These are phyloP conservation scores for Ilex asprella DNA, from an alignment of 257 asterid genomes.

Conservation along the genomic window DNA sequence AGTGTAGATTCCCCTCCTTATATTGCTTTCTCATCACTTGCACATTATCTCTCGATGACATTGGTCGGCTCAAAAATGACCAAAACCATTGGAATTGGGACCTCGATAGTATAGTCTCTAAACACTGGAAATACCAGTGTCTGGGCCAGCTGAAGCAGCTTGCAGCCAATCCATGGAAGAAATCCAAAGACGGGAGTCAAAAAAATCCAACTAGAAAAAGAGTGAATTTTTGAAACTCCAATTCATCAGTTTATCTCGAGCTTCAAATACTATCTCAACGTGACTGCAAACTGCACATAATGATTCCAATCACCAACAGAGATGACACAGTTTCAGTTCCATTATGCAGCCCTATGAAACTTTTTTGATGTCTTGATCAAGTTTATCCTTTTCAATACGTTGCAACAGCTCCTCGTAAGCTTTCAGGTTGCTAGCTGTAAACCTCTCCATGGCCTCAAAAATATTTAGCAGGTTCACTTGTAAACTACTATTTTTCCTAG, in stretches of 20 bases:
- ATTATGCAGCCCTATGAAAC: neutral
- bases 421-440: constrained; percentile 48
- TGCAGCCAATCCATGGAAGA: too few species aligned
- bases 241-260: neutral
- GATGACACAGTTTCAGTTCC: neutral
- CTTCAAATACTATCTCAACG: neutral
- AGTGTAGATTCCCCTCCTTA: too few species aligned
- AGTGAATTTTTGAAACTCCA: neutral
- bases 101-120: too few species aligned
- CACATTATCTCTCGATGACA: too few species aligned
- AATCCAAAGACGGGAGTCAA: neutral
- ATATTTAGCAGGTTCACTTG: constrained; percentile 68
- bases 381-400: constrained; percentile 71
- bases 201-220: neutral
- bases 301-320: neutral
- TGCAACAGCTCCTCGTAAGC: constrained; percentile 74
- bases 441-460: constrained; percentile 89
- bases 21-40: too few species aligned
- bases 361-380: neutral
- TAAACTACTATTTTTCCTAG: constrained; percentile 57
- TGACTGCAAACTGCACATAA: neutral
- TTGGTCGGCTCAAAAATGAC: too few species aligned
- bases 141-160: too few species aligned
- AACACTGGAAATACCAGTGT: too few species aligned
- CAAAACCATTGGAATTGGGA: too few species aligned